phyloP scores from a whole-genome alignment of 1,284 basidiomycete species.

The Melampsora larici-populina region DNA sequence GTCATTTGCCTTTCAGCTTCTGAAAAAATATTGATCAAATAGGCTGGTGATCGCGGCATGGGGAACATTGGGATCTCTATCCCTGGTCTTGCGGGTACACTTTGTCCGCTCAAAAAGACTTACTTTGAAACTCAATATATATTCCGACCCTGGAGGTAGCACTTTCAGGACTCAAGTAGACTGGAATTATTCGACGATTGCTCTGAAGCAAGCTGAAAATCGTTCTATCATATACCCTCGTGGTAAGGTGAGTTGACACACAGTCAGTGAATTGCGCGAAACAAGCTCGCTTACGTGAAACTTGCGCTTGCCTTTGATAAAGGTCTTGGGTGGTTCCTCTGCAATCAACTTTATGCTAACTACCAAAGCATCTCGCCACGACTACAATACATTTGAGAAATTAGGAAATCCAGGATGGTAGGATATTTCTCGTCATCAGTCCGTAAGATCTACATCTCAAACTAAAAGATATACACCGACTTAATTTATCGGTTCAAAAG shows the following conservation, averaged over 20 bases:
- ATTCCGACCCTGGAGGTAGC: neutral
- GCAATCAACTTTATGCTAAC: slow-evolving; percentile 37
- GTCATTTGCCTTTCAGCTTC: neutral
- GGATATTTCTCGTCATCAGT: neutral
- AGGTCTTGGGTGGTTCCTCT: slow-evolving; percentile 39
- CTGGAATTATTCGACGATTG: slow-evolving; percentile 38
- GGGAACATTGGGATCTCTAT: no score
- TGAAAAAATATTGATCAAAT: no score
- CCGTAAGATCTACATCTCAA: neutral
- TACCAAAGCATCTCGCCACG: slow-evolving; percentile 29
- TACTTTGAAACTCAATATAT: no score
- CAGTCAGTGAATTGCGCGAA: neutral
- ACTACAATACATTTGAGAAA: slow-evolving; percentile 35
- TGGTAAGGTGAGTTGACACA: slow-evolving; percentile 24
- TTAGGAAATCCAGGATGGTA: slow-evolving; percentile 41
- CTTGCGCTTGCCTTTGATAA: neutral
- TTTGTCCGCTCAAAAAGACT: no score
- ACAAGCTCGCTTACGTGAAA: neutral
- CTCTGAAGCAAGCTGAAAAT: slow-evolving; percentile 14
- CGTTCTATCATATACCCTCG: slow-evolving; percentile 21
- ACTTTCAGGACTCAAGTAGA: slow-evolving; percentile 19
- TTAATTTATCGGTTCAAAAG: neutral
- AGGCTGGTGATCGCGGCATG: no score
- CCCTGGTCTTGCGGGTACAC: no score
- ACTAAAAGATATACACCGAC: neutral